These are phyloP conservation scores for Apiospora malaysiana DNA, from an alignment of 2,329 filamentous ascomycete genomes.

Conservation along the genomic window DNA sequence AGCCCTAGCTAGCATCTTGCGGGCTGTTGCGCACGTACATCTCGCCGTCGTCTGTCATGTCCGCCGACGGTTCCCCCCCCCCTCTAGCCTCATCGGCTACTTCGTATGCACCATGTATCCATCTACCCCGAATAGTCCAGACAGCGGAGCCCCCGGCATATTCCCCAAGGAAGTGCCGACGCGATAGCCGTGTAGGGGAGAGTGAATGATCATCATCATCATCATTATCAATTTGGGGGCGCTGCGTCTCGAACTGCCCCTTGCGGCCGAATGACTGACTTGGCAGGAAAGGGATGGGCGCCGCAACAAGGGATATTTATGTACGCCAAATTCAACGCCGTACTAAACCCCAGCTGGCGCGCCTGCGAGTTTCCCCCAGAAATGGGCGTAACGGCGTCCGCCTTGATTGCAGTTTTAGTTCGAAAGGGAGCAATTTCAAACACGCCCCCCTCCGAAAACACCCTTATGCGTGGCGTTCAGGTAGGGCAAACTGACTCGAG, in stretches of 20 bases:
- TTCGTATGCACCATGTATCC: no score
- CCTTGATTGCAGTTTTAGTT: neutral
- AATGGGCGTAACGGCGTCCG: neutral
- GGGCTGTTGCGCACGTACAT: neutral
- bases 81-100: neutral
- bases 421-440: slow-evolving; percentile 3
- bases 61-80: neutral
- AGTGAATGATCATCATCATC: neutral
- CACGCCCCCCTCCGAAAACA: slow-evolving; percentile 9
- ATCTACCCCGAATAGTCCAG: neutral
- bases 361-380: neutral
- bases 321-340: neutral
- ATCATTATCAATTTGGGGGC: neutral
- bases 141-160: neutral
- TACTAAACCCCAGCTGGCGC: neutral
- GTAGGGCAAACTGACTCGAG: neutral
- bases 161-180: neutral
- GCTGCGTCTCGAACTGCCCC: neutral
- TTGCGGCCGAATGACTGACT: no score
- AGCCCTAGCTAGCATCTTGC: neutral
- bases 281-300: neutral
- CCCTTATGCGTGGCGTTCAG: slow-evolving; percentile 1
- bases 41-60: neutral
- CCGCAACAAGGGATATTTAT: neutral
- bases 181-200: neutral